phyloP scores from a whole-genome alignment of 305 asterid genomes.

The Solanum hybrid region DNA sequence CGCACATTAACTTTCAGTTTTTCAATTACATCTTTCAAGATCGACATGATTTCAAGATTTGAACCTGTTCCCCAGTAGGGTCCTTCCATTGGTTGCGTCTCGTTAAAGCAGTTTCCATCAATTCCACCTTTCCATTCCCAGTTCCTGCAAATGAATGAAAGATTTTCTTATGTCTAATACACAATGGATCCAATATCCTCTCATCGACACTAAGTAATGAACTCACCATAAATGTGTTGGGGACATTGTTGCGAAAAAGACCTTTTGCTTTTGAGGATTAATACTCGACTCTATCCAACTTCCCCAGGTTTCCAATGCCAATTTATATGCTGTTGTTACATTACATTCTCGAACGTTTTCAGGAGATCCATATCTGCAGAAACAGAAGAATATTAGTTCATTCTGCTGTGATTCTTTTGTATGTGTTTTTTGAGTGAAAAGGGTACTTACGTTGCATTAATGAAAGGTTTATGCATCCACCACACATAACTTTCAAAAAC shows the following conservation, averaged over 20 bases:
- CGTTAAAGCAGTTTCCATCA: conserved; percentile 74
- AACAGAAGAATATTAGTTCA: background rate
- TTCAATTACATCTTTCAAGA: conserved; percentile 35
- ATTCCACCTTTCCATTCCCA: conserved; percentile 88
- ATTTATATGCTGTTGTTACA: conserved; percentile 30
- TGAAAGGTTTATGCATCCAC: conserved; percentile 90
- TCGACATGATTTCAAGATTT: conserved; percentile 62
- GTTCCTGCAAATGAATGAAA: conserved; percentile 40
- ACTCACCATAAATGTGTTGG: conserved; percentile 90
- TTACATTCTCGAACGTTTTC: conserved; percentile 34
- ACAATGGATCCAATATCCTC: background rate
- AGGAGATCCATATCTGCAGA: conserved; percentile 43
- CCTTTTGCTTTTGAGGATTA: conserved; percentile 39
- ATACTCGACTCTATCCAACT: conserved; percentile 37
- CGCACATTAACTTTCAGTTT: conserved; percentile 36
- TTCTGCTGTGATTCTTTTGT: no score
- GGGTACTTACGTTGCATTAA: conserved; percentile 59
- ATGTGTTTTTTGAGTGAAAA: background rate
- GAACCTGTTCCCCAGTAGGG: conserved; percentile 88
- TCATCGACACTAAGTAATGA: background rate
- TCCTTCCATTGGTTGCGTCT: conserved; percentile 50
- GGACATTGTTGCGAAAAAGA: conserved; percentile 78
- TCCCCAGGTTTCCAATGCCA: conserved; percentile 56
- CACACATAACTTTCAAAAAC: conserved; percentile 85
- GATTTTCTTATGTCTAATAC: background rate